Percentiles rank a stretch among this genome's conserved stretches.
phyloP scores from a whole-genome alignment of 371 early-diverging fungal genomes.

The Syncephalastrum monosporum region DNA sequence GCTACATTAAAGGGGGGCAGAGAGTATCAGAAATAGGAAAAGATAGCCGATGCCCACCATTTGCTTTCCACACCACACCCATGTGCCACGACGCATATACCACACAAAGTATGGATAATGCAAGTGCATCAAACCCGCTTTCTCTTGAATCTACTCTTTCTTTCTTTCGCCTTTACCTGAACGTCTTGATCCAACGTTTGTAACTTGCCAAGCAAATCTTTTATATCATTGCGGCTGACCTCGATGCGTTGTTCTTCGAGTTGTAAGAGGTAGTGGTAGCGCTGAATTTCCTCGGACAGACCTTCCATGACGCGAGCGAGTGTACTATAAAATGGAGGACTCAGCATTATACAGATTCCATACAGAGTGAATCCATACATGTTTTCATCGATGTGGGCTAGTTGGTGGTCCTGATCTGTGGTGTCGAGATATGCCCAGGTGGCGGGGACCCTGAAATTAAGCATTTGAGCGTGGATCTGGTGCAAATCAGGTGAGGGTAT shows the following conservation, averaged over 20 bases:
- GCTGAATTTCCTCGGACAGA: slow-evolving; percentile 7
- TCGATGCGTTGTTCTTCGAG: slow-evolving; percentile 13
- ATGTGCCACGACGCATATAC: background rate
- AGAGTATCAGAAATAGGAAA: slow-evolving; percentile 36
- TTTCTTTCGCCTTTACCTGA: too few relatives aligned
- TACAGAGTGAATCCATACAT: too few relatives aligned
- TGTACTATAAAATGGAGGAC: background rate
- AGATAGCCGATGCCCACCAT: slow-evolving; percentile 29
- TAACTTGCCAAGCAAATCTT: slow-evolving; percentile 10
- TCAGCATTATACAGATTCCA: too few relatives aligned
- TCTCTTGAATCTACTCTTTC: too few relatives aligned
- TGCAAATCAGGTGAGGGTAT: slow-evolving; percentile 6
- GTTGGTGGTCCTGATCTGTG: too few relatives aligned
- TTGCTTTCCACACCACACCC: background rate
- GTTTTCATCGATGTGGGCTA: too few relatives aligned
- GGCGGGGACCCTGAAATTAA: slow-evolving; percentile 8
- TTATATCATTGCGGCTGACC: slow-evolving; percentile 7
- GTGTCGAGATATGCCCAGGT: slow-evolving; percentile 8
- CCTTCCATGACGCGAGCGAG: slow-evolving; percentile 5
- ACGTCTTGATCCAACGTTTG: slow-evolving; percentile 13
- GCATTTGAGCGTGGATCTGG: slow-evolving; percentile 13
- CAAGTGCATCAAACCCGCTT: too few relatives aligned
- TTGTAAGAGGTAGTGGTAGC: slow-evolving; percentile 10
- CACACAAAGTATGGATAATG: too few relatives aligned
- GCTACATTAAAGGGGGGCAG: slow-evolving; percentile 3